phyloP scores from a whole-genome alignment of 2,329 filamentous ascomycete species.

The Trichoderma breve region DNA sequence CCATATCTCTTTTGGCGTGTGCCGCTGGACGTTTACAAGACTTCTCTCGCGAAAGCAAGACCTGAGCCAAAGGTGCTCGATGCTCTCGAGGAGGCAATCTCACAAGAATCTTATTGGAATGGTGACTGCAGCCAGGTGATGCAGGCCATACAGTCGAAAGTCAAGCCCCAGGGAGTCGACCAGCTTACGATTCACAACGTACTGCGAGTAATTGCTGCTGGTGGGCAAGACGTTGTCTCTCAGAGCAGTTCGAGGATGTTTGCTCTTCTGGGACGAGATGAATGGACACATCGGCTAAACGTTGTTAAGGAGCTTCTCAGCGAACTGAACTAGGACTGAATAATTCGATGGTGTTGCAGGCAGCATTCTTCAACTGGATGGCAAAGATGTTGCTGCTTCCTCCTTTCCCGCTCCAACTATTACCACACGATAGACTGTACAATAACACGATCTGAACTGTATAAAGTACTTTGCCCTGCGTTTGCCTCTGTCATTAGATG shows the following conservation, averaged over 20 bases:
- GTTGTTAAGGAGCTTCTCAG: slow-evolving; percentile 26
- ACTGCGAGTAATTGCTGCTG: slow-evolving; percentile 34
- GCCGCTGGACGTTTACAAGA: slow-evolving; percentile 31
- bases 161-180: slow-evolving; percentile 23
- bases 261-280: slow-evolving; percentile 36
- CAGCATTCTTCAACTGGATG: background rate
- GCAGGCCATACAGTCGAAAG: slow-evolving; percentile 20
- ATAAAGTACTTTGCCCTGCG: background rate
- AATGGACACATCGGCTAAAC: slow-evolving; percentile 33
- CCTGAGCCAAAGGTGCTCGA: slow-evolving; percentile 25
- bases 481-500: background rate
- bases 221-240: slow-evolving; percentile 30
- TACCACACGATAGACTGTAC: background rate
- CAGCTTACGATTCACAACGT: slow-evolving; percentile 29
- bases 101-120: slow-evolving; percentile 21
- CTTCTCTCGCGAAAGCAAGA: slow-evolving; percentile 26
- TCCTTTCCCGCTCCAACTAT: background rate
- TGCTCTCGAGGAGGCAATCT: slow-evolving; percentile 29
- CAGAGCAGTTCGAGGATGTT: slow-evolving; percentile 34
- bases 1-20: slow-evolving; percentile 42
- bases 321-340: slow-evolving; percentile 9
- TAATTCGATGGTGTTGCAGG: background rate
- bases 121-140: slow-evolving; percentile 22
- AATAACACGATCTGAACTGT: background rate
- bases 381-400: background rate